Percentiles rank a stretch among this genome's conserved stretches.
Conservation (phyloP, 345 rosid genomes). For the Kernera saxatilis region DNA sequence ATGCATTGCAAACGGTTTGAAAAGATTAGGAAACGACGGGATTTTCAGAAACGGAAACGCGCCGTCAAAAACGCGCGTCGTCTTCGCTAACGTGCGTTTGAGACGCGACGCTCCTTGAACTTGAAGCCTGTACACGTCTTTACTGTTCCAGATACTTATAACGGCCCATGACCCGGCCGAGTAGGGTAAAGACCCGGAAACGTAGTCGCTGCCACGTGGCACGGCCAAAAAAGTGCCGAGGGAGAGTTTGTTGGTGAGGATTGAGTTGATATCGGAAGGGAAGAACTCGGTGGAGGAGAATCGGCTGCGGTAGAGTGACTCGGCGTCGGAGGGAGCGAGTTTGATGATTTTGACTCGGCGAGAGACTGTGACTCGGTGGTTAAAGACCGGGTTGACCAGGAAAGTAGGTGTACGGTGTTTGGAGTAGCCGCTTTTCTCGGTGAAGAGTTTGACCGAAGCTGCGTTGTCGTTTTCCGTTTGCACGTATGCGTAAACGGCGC, state of each 20-base stretch:
- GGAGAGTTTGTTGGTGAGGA: conserved; percentile 62
- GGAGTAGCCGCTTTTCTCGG: conserved; percentile 82
- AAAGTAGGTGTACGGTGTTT: conserved; percentile 84
- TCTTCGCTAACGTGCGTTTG: conserved; percentile 51
- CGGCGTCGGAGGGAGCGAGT: conserved; percentile 57
- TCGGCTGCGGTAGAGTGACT: conserved; percentile 59
- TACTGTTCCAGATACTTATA: conserved; percentile 80
- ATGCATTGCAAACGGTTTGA: conserved; percentile 71
- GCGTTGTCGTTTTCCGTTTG: conserved; percentile 90
- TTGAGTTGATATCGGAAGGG: conserved; percentile 86
- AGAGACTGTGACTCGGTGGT: conserved; percentile 58
- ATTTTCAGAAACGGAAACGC: conserved; percentile 66
- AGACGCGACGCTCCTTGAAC: conserved; percentile 68
- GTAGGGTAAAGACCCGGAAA: conserved; percentile 43
- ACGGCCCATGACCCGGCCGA: conserved; percentile 85
- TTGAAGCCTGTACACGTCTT: conserved; percentile 67
- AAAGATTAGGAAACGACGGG: conserved; percentile 85
- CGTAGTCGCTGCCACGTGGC: conserved; percentile 40
- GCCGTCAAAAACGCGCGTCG: conserved; percentile 59
- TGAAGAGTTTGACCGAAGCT: conserved; percentile 85
- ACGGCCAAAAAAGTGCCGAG: conserved; percentile 81
- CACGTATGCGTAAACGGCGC: conserved; percentile 84
- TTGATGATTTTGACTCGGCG: conserved; percentile 41
- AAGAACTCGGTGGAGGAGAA: conserved; percentile 92
- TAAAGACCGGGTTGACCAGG: conserved; percentile 87